Base-by-base conservation (phyloP, 176 grass and related monocot species). In the Oryza coarctata region DNA sequence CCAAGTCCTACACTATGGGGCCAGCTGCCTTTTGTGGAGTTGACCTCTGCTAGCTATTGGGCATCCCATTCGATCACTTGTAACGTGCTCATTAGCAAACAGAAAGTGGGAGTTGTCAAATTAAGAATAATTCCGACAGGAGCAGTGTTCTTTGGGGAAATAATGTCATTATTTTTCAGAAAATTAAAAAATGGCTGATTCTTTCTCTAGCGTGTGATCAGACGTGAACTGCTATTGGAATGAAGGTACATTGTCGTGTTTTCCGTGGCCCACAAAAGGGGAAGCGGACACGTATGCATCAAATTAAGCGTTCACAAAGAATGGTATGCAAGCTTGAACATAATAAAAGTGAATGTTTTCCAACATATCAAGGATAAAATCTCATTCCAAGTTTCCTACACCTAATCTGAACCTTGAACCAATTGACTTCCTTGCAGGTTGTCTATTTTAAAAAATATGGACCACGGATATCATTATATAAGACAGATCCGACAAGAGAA, bases 201-300 rank as follows among this genome's bases (percentile, higher is more conserved):
- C 41, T 12, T 23, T 5, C 4, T 17, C 1, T 69, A 33, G 4
- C 27, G 4, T 3, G 9, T 45, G 35, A 27, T 9, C 43, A 10
- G n/a, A n/a, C n/a, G n/a, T n/a, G n/a, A n/a, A n/a, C n/a, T 78
- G 31, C 22, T 28, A 3, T 28, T 14, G 25, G 31, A 26, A 47
- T 40, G 7, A 15, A 50, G 68, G 71, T 49, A 77, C 65, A n/a
- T 62, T 76, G 71, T 49, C n/a, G 75, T 88, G 63, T 71, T 84
- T 10, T 44, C 34, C 34, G 22, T 68, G 36, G 20, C 8, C 79
- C 75, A 79, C 70, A 38, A 45, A 63, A 10, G 4, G 40, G 31
- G 66, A 26, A 32, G 40, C 57, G 57, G 41, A 82, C 78, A 32
- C 25, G 4, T 33, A 33, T 33, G 32, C 32, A 52, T 9, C 23